phyloP scores from a whole-genome alignment of 345 rosid species.

The Boechera retrofracta region DNA sequence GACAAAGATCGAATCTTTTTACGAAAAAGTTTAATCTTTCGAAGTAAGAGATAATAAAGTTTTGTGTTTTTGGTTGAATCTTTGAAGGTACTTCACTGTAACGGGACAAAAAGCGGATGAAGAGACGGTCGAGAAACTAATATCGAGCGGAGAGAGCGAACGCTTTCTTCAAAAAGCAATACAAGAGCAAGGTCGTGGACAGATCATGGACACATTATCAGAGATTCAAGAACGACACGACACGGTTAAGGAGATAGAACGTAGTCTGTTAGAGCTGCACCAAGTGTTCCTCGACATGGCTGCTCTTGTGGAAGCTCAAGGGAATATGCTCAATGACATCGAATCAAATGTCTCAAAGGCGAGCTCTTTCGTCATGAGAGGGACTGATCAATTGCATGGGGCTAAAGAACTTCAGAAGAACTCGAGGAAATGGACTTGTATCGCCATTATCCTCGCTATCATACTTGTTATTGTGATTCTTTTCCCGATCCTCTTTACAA shows the following conservation, averaged over 20 bases:
- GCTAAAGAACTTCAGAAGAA: conserved; percentile 65
- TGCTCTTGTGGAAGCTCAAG: conserved; percentile 80
- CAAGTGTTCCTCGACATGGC: conserved; percentile 90
- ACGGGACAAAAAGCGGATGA: conserved; percentile 80
- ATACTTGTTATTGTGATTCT: conserved; percentile 46
- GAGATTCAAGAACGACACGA: conserved; percentile 87
- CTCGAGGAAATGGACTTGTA: conserved; percentile 73
- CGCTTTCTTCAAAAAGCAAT: conserved; percentile 81
- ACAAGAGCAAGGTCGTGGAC: conserved; percentile 83
- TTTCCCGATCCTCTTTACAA: conserved; percentile 38
- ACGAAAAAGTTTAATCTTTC: background rate
- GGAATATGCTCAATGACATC: conserved; percentile 76
- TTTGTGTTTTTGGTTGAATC: conserved; percentile 22
- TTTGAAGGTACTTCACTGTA: conserved; percentile 66
- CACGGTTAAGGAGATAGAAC: conserved; percentile 81
- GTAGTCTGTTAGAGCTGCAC: conserved; percentile 74
- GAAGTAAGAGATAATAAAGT: background rate
- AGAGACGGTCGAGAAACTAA: conserved; percentile 67
- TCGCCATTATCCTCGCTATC: conserved; percentile 49
- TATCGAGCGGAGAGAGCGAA: conserved; percentile 86
- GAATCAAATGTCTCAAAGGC: conserved; percentile 80
- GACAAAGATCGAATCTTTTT: background rate
- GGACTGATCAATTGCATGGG: conserved; percentile 56
- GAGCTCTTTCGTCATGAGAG: conserved; percentile 65
- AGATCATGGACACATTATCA: conserved; percentile 72